Evolutionary conservation across 2,329 filamentous ascomycete genomes (phyloP), one percentile per base, ranked within the genome.

Genomic region (Microsporum audouinii): DNA sequence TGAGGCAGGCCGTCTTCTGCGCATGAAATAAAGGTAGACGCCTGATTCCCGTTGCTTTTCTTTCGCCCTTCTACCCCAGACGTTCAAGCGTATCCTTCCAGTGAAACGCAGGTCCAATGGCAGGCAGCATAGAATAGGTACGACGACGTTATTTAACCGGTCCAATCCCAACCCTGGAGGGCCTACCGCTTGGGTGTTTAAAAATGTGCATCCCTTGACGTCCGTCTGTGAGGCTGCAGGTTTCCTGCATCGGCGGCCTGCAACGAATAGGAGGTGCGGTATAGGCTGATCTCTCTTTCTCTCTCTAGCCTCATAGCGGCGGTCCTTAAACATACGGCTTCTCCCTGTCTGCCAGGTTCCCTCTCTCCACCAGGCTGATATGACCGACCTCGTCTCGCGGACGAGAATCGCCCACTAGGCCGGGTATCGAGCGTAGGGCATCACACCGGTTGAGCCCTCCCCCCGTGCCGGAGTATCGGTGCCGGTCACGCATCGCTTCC

Each of bases 1-100:
- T 73, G 73, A 75, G 72, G 72, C 73, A 73, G 66, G 69, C 65
- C 66, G 66, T 57, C 64, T 62, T 53, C 62, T 59, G 23, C n/a
- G 39, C 39, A 49, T 14, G 45, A 29, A 49, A n/a, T 59, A 62
- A 38, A 41, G 41, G 55, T 17, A 57, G 39, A 45, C 57, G 64
- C 62, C 39, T 58, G 53, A 70, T 69, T 69, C 68, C 68, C 41
- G 53, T 58, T 60, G 57, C 55, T 45, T 60, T 43, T 55, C 55
- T 43, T 61, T 38, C 8, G 29, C 36, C 41, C 27, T 49, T n/a
- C 45, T 49, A 49, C 57, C 57, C 57, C 57, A 45, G 57, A 58
- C 38, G 38, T 45, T 41, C 39, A 60, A 61, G 51, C 56, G 27
- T 49, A 47, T 23, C 27, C 23, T 23, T 47, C 43, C 2, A 27